Percentiles rank a stretch among this genome's conserved stretches.
phyloP scores from a whole-genome alignment of 2,329 filamentous ascomycete genomes.

The Scolecobasidium constrictum region DNA sequence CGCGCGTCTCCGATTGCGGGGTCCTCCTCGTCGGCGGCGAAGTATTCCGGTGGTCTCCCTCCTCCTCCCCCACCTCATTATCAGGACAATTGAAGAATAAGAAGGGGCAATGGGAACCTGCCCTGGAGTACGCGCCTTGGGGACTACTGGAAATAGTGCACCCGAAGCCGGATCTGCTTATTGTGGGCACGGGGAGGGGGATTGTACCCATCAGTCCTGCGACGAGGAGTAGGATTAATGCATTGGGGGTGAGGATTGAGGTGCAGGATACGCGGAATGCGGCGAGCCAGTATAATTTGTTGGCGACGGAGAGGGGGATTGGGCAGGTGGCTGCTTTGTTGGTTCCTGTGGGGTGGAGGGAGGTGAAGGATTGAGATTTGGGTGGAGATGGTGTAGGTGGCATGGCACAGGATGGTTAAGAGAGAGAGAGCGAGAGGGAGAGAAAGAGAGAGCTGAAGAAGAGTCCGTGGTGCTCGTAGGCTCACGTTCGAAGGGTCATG shows the following conservation, averaged over 20 bases:
- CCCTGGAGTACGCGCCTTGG: conserved; percentile 55
- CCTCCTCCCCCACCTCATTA: conserved; percentile 37
- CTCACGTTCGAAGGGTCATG: too few species aligned
- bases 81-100: conserved; percentile 50
- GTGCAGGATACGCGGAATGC: conserved; percentile 89
- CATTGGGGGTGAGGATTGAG: conserved; percentile 75
- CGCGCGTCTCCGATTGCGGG: conserved; percentile 57
- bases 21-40: conserved; percentile 76
- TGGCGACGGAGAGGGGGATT: conserved; percentile 88
- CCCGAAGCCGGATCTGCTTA: conserved; percentile 87
- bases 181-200: conserved; percentile 72
- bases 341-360: conserved; percentile 72
- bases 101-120: conserved; percentile 66
- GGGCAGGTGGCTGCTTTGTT: conserved; percentile 77
- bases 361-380: too few species aligned
- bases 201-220: conserved; percentile 68
- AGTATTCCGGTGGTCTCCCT: conserved; percentile 81
- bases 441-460: too few species aligned
- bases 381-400: too few species aligned
- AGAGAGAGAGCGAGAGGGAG: too few species aligned
- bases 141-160: conserved; percentile 67
- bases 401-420: too few species aligned
- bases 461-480: too few species aligned
- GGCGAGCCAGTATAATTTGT: conserved; percentile 83
- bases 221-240: conserved; percentile 60